A percentile compares a stretch with the other conserved stretches of the same genome.
phyloP scores from a whole-genome alignment of 2,329 filamentous ascomycete genomes.

The Epichloe amarillans region DNA sequence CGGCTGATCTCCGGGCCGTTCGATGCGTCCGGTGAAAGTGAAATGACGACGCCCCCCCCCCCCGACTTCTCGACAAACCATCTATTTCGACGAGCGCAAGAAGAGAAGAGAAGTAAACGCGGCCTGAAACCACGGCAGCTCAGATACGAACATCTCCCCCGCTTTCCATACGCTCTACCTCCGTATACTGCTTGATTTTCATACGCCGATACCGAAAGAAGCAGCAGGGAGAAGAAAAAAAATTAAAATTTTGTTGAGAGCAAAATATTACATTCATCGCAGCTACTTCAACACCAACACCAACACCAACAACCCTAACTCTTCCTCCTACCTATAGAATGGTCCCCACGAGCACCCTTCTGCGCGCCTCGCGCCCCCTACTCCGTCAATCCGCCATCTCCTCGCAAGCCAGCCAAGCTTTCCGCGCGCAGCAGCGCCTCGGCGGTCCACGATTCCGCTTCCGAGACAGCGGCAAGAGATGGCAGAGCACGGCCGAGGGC shows the following conservation, averaged over 20 bases:
- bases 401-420: slow-evolving; percentile 27
- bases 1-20: slow-evolving; percentile 5
- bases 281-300: background rate
- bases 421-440: slow-evolving; percentile 24
- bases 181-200: too few relatives aligned
- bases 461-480: slow-evolving; percentile 40
- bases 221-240: background rate
- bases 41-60: background rate
- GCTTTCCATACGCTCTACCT: background rate
- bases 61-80: background rate
- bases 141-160: background rate
- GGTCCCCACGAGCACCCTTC: slow-evolving; percentile 34
- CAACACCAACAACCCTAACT: background rate
- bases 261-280: background rate
- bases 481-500: slow-evolving; percentile 52
- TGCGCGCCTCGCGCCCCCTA: slow-evolving; percentile 39
- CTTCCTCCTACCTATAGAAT: slow-evolving; percentile 14
- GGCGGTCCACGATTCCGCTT: slow-evolving; percentile 21
- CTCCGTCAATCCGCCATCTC: slow-evolving; percentile 34
- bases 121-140: background rate
- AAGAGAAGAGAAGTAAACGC: background rate
- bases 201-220: too few relatives aligned
- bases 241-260: background rate
- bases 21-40: too few relatives aligned
- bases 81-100: too few relatives aligned